Percentiles rank a stretch among this genome's conserved stretches.
phyloP scores from a whole-genome alignment of 169 alveolate genomes.

The Amoebophrya sp. region DNA sequence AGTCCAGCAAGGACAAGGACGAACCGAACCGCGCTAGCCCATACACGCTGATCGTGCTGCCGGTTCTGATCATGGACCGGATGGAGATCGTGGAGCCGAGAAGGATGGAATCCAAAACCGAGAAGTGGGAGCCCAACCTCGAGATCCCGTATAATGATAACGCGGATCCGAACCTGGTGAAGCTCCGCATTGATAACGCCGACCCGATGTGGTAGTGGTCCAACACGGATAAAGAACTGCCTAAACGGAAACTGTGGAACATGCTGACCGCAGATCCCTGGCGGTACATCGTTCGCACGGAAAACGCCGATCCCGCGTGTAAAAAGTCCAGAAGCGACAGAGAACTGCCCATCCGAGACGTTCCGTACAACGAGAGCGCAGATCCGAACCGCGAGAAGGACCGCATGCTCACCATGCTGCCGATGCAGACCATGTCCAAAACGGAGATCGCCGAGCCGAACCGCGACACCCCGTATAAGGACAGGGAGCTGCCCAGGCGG shows the following conservation, averaged over 20 bases:
- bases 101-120: not conserved
- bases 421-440: constrained; percentile 9
- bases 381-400: constrained; percentile 15
- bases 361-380: constrained; percentile 6
- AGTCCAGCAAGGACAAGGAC: not conserved
- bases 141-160: not conserved
- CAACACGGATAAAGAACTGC: not conserved
- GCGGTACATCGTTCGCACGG: not conserved
- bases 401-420: not conserved
- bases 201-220: not conserved
- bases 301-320: constrained; percentile 5
- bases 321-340: not conserved
- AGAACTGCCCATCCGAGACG: not conserved
- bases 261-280: not conserved
- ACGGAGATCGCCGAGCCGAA: constrained; percentile 2
- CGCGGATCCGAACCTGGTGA: not conserved
- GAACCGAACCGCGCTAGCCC: constrained; percentile 25
- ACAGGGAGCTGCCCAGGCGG: constrained; percentile 7
- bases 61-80: not conserved
- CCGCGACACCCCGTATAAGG: not conserved
- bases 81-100: constrained; percentile 6
- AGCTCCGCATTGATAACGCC: not conserved
- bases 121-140: not conserved
- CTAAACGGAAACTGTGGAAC: not conserved
- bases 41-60: not conserved